Conservation (phyloP, 2,329 filamentous ascomycete species). For the Aspergillus sp. region DNA sequence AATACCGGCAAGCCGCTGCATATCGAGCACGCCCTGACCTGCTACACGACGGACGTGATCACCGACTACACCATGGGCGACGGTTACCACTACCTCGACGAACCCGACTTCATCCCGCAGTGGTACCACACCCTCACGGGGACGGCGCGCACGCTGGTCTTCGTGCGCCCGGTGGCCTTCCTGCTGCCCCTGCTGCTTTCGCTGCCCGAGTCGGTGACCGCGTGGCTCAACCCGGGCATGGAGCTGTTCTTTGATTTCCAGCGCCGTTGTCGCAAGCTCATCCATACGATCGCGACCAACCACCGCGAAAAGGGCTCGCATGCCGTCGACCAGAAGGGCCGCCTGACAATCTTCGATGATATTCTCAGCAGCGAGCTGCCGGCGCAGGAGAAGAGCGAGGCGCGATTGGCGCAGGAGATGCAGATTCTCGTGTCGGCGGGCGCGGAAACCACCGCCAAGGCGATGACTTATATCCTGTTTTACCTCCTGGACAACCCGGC, state of each 20-base stretch:
- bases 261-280: conserved; percentile 13
- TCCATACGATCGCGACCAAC: conserved; percentile 10
- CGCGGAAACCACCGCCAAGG: conserved; percentile 32
- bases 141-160: conserved; percentile 19
- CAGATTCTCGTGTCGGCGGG: conserved; percentile 31
- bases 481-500: conserved; percentile 19
- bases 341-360: conserved; percentile 31
- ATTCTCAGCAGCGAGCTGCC: conserved; percentile 27
- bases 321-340: neutral
- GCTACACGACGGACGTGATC: conserved; percentile 47
- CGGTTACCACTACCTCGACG: conserved; percentile 31
- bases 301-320: conserved; percentile 6
- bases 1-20: conserved; percentile 17
- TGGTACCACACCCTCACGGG: conserved; percentile 28
- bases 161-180: conserved; percentile 24
- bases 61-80: conserved; percentile 42
- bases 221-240: conserved; percentile 22
- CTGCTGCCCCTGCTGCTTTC: conserved; percentile 18
- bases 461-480: conserved; percentile 20
- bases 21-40: conserved; percentile 35
- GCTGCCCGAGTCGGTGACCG: conserved; percentile 17
- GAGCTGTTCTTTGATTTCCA: conserved; percentile 19
- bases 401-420: conserved; percentile 32
- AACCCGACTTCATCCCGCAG: conserved; percentile 28
- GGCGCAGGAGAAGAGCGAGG: conserved; percentile 33